Evolutionary conservation across 495 filamentous ascomycete species (phyloP), one percentile per base, ranked within the genome.

Genomic region (Lasiosphaeria hispida): DNA sequence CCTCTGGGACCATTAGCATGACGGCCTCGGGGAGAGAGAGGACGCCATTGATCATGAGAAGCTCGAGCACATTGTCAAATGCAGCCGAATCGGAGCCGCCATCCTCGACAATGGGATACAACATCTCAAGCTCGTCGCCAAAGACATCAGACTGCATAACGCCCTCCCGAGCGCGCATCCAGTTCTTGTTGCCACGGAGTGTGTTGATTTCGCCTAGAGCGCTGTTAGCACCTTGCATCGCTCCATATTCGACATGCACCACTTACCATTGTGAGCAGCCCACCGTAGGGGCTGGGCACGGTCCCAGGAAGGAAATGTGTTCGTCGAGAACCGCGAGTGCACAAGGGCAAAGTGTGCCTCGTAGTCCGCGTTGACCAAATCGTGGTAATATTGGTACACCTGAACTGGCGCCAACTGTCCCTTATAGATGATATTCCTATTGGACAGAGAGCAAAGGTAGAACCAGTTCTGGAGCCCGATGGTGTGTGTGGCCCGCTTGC

Each of bases 371-470:
- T 92, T 94, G 56, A 97, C 89, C 72, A 99, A 73, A 75, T 99
- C 94, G 73, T 97, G 88, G 77, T 96, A 99, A 77, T 99, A 99
- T 71, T 94, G 85, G 75, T 99, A 99, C n/a, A 99, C 94, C 73
- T 99, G 94, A 14, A 93, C 84, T 15, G 94, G 94, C 41, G 94
- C 89, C 60, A 99, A 78, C 73, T 99, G 94, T 59, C 94, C 94
- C 83, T 99, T 99, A 80, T 99, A 99, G 40, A 99, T 89, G 71
- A 99, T 97, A 75, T 97, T 99, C 72, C 91, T 91, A 83, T 96
- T 97, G 72, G 91, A 96, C 60, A 99, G 80, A 37, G 93, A 97
- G 81, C 92, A 97, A 43, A 97, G 78, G 71, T 99, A 99, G 81
- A 97, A 99, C 94, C 94, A 99, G 71, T 97, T 97, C 72, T 94